Percentiles rank a stretch among this genome's conserved stretches.
Conservation (phyloP, 75 land plant genomes). For the Pinus taeda region DNA sequence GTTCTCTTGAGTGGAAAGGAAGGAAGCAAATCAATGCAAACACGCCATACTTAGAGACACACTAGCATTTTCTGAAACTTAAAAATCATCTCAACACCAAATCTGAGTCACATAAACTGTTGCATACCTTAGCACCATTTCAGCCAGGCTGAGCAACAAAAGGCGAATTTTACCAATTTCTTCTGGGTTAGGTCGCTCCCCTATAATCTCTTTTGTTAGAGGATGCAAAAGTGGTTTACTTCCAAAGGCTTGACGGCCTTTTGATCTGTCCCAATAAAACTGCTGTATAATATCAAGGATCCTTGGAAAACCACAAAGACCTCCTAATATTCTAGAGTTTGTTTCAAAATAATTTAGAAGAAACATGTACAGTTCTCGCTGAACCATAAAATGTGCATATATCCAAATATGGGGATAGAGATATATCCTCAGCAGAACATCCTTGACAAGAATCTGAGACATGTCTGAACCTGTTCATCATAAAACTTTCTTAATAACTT, state of each 20-base stretch:
- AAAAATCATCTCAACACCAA: background rate
- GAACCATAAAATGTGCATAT: slow-evolving; percentile 63
- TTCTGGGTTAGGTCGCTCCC: slow-evolving; percentile 62
- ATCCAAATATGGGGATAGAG: slow-evolving; percentile 86
- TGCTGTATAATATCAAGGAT: slow-evolving; percentile 79
- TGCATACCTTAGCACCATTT: slow-evolving; percentile 77
- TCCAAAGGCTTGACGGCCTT: slow-evolving; percentile 36
- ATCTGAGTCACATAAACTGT: background rate
- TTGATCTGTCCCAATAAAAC: slow-evolving; percentile 84
- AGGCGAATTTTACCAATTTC: slow-evolving; percentile 83
- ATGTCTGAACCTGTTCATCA: slow-evolving; percentile 36
- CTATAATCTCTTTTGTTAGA: slow-evolving; percentile 48
- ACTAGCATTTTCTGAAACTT: background rate
- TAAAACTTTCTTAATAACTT: background rate
- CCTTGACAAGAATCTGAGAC: slow-evolving; percentile 67
- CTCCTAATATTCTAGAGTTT: slow-evolving; percentile 42
- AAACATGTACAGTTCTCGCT: slow-evolving; percentile 76
- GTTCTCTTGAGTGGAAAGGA: background rate
- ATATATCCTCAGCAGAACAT: slow-evolving; percentile 66
- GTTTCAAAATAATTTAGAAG: slow-evolving; percentile 74
- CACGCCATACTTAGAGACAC: background rate
- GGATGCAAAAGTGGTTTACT: slow-evolving; percentile 60
- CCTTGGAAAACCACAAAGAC: slow-evolving; percentile 59
- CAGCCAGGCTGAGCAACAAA: slow-evolving; percentile 80
- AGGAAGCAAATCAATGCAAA: background rate